These are phyloP conservation scores for Cenococcum geophilum DNA, from an alignment of 495 filamentous ascomycete species.

Conservation along the genomic window DNA sequence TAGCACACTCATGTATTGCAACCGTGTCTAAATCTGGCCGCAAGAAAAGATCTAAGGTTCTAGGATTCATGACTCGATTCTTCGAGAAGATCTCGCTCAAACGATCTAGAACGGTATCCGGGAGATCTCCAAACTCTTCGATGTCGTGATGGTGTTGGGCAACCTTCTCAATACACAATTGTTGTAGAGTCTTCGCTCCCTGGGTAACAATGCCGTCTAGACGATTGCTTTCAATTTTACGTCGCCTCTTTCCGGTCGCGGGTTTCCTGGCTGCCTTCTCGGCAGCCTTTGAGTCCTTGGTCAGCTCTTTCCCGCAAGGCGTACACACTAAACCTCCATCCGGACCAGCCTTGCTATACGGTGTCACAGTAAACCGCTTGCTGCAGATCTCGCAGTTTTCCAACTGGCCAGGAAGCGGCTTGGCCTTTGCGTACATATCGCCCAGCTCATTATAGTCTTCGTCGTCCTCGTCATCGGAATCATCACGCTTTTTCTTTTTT, in stretches of 20 bases:
- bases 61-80: constrained; percentile 61
- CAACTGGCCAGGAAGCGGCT: constrained; percentile 75
- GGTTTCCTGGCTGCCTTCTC: constrained; percentile 57
- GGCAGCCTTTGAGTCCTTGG: constrained; percentile 50
- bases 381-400: constrained; percentile 81
- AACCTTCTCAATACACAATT: constrained; percentile 78
- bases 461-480: constrained; percentile 41
- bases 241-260: constrained; percentile 48
- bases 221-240: constrained; percentile 69
- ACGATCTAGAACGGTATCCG: constrained; percentile 58
- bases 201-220: constrained; percentile 64
- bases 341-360: constrained; percentile 78
- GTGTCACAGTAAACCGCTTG: constrained; percentile 88
- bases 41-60: constrained; percentile 72
- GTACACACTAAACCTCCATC: constrained; percentile 77
- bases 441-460: constrained; percentile 45
- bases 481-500: constrained; percentile 47
- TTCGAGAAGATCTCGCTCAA: constrained; percentile 78
- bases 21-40: constrained; percentile 58
- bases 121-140: constrained; percentile 77
- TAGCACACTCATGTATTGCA: constrained; percentile 73
- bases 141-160: constrained; percentile 75
- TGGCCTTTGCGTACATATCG: constrained; percentile 54
- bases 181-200: constrained; percentile 66
- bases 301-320: constrained; percentile 74